Base-by-base conservation (phyloP, 192 early-diverging fungal species). In the Pilaira anomala region DNA sequence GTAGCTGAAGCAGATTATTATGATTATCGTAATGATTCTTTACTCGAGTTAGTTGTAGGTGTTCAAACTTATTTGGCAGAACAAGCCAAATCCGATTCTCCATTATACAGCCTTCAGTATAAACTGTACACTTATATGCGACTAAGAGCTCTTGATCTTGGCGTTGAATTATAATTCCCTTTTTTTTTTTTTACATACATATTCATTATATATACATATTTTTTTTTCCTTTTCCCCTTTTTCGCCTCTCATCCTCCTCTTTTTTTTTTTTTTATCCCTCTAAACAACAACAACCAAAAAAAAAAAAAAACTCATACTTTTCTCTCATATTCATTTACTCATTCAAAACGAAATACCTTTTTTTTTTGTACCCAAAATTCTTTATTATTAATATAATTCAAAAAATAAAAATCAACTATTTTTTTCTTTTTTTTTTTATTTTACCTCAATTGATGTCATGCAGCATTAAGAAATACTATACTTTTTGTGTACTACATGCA, bases 91-190 rank as follows among this genome's bases (percentile, higher is more conserved):
- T 36, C 42, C 39, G 65, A 67, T 52, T 63, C 71, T 46, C 71
- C 71, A n/a, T 42, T 73, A 24, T 59, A 67, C 28, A 61, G 60
- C 3, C 65, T 73, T 30, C 71, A 73, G 42, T 67, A 73, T 48
- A 73, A 67, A 63, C 63, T 73, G 65, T 67, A 67, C n/a, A 67
- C 54, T 19, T 73, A 62, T 52, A 45, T 73, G 65, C 62, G 62
- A 40, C 71, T 63, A 50, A 58, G 62, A 33, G 71, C 60, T 7
- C 58, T 26, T 51, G 65, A 73, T 59, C 48, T 71, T 36, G 69
- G 69, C n/a, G 33, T 56, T 22, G 30, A 67, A 48, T 63, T 60
- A n/a, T 21, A 46, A 30, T 57, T 26, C 19, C 22, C 8, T 48
- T 30, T 44, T 48, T 61, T n/a, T n/a, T n/a, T n/a, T n/a, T n/a